Evolutionary conservation across 164 flowering plant genomes (phyloP).

Genomic region (Stephania japonica): DNA sequence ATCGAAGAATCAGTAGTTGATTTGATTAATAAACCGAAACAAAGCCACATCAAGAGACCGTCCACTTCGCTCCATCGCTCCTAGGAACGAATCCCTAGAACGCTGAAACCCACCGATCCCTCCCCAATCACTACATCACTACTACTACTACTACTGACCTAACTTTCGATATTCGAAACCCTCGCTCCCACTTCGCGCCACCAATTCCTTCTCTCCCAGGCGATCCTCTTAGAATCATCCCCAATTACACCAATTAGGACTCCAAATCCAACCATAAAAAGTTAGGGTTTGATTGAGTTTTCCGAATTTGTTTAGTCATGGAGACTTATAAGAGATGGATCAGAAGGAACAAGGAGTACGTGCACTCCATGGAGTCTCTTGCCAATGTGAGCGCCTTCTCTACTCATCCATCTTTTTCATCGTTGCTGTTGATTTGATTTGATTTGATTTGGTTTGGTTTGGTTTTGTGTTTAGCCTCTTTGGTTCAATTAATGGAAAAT

Average conservation of each 20-base stretch:
- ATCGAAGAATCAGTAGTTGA: too few species aligned
- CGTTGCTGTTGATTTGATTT: not conserved
- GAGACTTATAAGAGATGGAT: constrained; percentile 92
- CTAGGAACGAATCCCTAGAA: not conserved
- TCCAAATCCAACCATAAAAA: not conserved
- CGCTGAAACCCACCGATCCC: not conserved
- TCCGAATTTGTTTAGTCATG: constrained; percentile 33
- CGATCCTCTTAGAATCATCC: not conserved
- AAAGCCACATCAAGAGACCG: too few species aligned
- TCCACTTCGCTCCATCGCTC: too few species aligned
- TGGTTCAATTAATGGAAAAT: too few species aligned
- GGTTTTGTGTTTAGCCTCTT: constrained; percentile 1
- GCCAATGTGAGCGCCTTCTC: constrained; percentile 61
- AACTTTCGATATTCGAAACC: not conserved
- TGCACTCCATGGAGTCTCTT: constrained; percentile 86
- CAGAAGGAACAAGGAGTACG: constrained; percentile 71
- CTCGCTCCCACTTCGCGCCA: not conserved
- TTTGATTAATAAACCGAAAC: too few species aligned
- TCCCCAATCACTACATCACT: not conserved
- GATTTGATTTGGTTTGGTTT: not conserved
- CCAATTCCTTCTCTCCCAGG: not conserved
- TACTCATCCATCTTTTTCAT: not conserved
- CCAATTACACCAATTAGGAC: not conserved
- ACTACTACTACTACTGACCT: not conserved
- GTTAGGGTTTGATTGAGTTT: constrained; percentile 1